Base-by-base conservation (phyloP, 2,329 filamentous ascomycete species). In the Alternaria dauci region DNA sequence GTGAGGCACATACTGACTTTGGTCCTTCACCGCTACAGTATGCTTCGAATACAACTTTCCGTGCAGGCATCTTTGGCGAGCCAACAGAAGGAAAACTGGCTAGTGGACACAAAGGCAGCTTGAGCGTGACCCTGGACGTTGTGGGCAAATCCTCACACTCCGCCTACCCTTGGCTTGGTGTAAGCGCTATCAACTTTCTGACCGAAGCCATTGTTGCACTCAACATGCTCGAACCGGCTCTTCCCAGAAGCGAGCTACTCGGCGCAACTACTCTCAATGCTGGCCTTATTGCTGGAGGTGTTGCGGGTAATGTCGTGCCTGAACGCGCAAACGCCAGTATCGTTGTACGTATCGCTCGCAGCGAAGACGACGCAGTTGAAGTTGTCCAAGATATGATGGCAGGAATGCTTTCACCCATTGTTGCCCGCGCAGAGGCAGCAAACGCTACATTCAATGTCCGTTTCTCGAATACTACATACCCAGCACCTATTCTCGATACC, bases 71-170 rank as follows among this genome's bases (percentile, higher is more conserved):
- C 72, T 97, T 97, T 72, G 94, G 94, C 50, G 94, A 98, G 77
- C 94, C 94, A 0, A 98, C 94, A 0, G 92, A 96, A 72, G 86
- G 90, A 67, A 92, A 91, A 77, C 89, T 97, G 28, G 93, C 92
- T 0, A 89, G 90, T 50, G 94, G 94, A 3, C 94, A 97, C 84
- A 97, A 98, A 81, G 94, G 94, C 30, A 89, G 87, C 53, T 77
- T 93, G 3, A 84, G 85, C 41, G 89, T 93, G 71, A 81, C 83
- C 1, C 72, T 97, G 61, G 80, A 81, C 14, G 91, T 91, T 0
- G 84, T 84, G 32, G 94, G 94, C 20, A 88, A 88, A 63, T 90
- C 89, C 0, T 92, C 91, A 0, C 94, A 98, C 79, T 93, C 89
- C 14, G 94, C 93, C 2, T 97, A 98, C 75, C 94, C 94, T 0